These are phyloP conservation scores for Phytophthora cactorum DNA, from an alignment of 352 stramenopile genomes.

Conservation along the genomic window DNA sequence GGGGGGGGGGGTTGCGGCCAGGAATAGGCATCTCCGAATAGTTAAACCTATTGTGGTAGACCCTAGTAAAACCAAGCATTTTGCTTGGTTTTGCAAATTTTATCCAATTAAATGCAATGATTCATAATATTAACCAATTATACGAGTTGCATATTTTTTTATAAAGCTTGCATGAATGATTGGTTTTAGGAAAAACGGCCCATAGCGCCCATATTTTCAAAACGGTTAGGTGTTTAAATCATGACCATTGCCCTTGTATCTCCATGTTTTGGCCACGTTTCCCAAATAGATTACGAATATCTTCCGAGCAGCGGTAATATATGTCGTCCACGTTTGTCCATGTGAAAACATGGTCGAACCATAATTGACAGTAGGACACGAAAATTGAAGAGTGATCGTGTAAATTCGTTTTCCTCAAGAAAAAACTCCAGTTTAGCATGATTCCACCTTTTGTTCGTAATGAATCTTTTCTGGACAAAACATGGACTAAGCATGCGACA, in stretches of 20 bases:
- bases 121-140: no score
- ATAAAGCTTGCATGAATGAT: no score
- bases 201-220: background rate
- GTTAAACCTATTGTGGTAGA: no score
- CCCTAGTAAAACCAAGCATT: no score
- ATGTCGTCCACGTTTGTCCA: background rate
- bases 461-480: background rate
- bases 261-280: background rate
- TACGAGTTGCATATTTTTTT: no score
- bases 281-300: background rate
- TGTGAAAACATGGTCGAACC: background rate
- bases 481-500: background rate
- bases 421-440: background rate
- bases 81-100: no score
- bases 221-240: background rate
- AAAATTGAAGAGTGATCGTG: background rate
- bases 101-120: no score
- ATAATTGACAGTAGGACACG: background rate
- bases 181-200: background rate
- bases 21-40: no score
- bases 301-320: background rate
- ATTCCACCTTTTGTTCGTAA: background rate
- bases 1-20: no score
- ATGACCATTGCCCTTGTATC: background rate
- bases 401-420: background rate